Percentiles rank a stretch among this genome's conserved stretches.
phyloP scores from a whole-genome alignment of 1,284 basidiomycete genomes.

The Pterulicium gracile region DNA sequence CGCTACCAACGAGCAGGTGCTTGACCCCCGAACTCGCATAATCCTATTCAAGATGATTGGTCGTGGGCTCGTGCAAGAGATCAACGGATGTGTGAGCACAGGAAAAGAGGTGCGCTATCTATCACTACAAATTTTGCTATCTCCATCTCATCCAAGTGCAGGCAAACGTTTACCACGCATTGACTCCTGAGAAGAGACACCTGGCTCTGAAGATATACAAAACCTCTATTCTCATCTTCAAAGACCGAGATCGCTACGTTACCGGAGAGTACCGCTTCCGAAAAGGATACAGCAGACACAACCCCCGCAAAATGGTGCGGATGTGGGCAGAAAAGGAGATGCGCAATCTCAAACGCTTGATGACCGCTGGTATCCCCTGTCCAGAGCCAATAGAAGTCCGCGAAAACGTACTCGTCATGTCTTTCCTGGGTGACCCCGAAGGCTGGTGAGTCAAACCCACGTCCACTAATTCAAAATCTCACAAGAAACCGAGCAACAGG shows the following conservation, averaged over 20 bases:
- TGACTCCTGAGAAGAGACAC: slow-evolving; percentile 51
- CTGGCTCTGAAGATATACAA: slow-evolving; percentile 97
- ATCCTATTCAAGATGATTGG: slow-evolving; percentile 94
- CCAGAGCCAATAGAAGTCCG: slow-evolving; percentile 89
- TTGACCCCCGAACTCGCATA: slow-evolving; percentile 83
- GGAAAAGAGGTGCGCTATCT: slow-evolving; percentile 73
- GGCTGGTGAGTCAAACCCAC: slow-evolving; percentile 52
- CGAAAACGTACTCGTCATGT: slow-evolving; percentile 97
- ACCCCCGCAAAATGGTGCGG: slow-evolving; percentile 98
- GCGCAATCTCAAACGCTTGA: slow-evolving; percentile 85
- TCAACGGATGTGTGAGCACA: slow-evolving; percentile 91
- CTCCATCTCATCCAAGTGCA: slow-evolving; percentile 21
- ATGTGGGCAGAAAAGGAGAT: slow-evolving; percentile 99
- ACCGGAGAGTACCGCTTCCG: slow-evolving; percentile 89
- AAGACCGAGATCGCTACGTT: slow-evolving; percentile 93
- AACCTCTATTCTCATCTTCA: slow-evolving; percentile 96
- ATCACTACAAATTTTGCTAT: slow-evolving; percentile 5
- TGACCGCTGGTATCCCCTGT: slow-evolving; percentile 73
- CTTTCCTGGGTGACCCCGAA: slow-evolving; percentile 75
- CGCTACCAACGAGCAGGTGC: slow-evolving; percentile 89
- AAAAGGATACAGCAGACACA: slow-evolving; percentile 84
- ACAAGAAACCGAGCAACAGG: slow-evolving; percentile 29
- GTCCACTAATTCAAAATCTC: slow-evolving; percentile 5
- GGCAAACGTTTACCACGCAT: slow-evolving; percentile 92
- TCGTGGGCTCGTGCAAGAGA: slow-evolving; percentile 72